phyloP scores from a whole-genome alignment of 2,329 filamentous ascomycete genomes.

The Penicillium paneum region DNA sequence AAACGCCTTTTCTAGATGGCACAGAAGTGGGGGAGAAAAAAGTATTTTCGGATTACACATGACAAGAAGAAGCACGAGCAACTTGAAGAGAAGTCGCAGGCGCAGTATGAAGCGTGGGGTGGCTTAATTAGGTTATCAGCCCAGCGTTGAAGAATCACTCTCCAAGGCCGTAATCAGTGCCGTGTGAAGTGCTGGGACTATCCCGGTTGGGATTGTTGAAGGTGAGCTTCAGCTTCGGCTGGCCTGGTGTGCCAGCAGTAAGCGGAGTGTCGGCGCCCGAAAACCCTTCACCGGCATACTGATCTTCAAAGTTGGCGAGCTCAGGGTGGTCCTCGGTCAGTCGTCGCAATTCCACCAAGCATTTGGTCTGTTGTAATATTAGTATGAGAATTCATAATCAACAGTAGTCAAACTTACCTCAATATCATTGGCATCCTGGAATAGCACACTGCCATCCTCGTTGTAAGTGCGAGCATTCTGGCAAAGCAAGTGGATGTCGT shows the following conservation, averaged over 20 bases:
- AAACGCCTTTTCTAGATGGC: slow-evolving; percentile 13
- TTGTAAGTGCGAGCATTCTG: slow-evolving; percentile 94
- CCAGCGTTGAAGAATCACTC: slow-evolving; percentile 21
- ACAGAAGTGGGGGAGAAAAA: slow-evolving; percentile 1
- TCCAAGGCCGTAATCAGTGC: slow-evolving; percentile 32
- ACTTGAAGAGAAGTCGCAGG: neutral
- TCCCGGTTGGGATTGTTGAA: slow-evolving; percentile 47
- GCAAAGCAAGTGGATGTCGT: slow-evolving; percentile 80
- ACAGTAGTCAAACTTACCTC: slow-evolving; percentile 63
- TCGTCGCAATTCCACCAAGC: slow-evolving; percentile 52
- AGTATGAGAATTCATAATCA: neutral
- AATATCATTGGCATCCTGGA: slow-evolving; percentile 87
- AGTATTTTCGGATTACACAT: slow-evolving; percentile 14
- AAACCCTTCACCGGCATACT: slow-evolving; percentile 52
- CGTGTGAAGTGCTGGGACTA: slow-evolving; percentile 32
- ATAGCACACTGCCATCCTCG: slow-evolving; percentile 89
- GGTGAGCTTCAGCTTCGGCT: slow-evolving; percentile 67
- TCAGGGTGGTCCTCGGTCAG: slow-evolving; percentile 55
- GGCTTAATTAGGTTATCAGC: neutral
- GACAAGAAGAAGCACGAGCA: slow-evolving; percentile 8
- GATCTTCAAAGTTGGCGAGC: slow-evolving; percentile 56
- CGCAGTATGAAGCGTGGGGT: neutral
- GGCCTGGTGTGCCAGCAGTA: slow-evolving; percentile 54
- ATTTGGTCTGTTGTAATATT: slow-evolving; percentile 43
- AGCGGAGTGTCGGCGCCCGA: slow-evolving; percentile 60